A percentile compares a stretch with the other conserved stretches of the same genome.
phyloP scores from a whole-genome alignment of 83 land plant genomes.

The Picea abies region DNA sequence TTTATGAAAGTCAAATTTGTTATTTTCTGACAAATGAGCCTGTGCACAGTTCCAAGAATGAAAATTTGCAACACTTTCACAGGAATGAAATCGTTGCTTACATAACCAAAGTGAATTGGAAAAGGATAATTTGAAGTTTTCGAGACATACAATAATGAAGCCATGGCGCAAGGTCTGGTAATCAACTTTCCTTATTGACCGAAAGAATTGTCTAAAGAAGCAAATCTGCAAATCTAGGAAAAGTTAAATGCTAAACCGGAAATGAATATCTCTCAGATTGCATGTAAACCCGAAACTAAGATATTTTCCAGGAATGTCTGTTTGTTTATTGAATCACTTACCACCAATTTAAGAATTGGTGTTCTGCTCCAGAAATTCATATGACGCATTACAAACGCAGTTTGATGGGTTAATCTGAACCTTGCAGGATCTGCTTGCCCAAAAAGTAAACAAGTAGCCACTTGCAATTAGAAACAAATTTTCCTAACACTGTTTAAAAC shows the following conservation, averaged over 20 bases:
- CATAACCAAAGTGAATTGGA: background rate
- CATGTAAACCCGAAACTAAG: background rate
- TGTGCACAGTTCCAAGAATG: background rate
- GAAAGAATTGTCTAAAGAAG: conserved; percentile 31
- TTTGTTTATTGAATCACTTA: conserved; percentile 11
- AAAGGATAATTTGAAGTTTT: background rate
- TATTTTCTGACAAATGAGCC: too few relatives aligned
- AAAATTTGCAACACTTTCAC: background rate
- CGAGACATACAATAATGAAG: conserved; percentile 44
- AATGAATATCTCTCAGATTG: background rate
- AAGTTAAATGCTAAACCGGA: background rate
- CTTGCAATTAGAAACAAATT: too few relatives aligned
- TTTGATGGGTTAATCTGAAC: conserved; percentile 50
- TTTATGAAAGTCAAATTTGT: too few relatives aligned
- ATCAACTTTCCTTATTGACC: conserved; percentile 54
- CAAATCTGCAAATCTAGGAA: conserved; percentile 19
- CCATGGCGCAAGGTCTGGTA: conserved; percentile 55
- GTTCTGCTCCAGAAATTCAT: conserved; percentile 44
- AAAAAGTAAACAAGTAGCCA: too few relatives aligned
- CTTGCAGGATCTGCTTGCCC: conserved; percentile 44
- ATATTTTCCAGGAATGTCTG: background rate
- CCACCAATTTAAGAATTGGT: conserved; percentile 35
- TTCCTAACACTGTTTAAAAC: too few relatives aligned
- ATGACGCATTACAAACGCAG: conserved; percentile 48
- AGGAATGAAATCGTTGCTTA: background rate